Conservation (phyloP, 371 early-diverging fungal genomes). For the Circinella umbellata region DNA sequence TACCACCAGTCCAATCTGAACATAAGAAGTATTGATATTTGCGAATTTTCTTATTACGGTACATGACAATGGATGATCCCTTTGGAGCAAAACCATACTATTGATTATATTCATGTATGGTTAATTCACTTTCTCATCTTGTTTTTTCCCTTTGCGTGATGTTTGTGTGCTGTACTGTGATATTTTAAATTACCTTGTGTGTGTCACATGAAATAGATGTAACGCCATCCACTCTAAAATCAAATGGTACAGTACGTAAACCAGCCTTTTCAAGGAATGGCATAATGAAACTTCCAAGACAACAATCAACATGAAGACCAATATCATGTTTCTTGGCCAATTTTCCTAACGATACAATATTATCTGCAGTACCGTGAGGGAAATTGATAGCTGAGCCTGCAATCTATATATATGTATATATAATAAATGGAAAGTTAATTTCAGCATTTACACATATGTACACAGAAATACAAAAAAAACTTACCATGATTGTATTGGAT, state of each 20-base stretch:
- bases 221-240: constrained; percentile 93
- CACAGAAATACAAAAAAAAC: not conserved
- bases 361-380: constrained; percentile 95
- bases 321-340: constrained; percentile 85
- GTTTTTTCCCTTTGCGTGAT: not conserved
- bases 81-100: constrained; percentile 95
- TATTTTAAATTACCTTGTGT: constrained; percentile 73
- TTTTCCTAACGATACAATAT: constrained; percentile 80
- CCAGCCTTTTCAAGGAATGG: constrained; percentile 94
- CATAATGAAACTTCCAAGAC: constrained; percentile 95
- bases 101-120: not conserved
- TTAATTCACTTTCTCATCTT: too few relatives aligned
- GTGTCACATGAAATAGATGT: constrained; percentile 97
- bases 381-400: constrained; percentile 93
- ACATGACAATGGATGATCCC: constrained; percentile 97
- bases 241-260: constrained; percentile 80
- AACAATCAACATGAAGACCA: constrained; percentile 95
- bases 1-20: constrained; percentile 95
- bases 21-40: constrained; percentile 91
- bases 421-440: constrained; percentile 10
- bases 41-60: constrained; percentile 74
- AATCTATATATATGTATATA: constrained; percentile 42
- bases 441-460: not conserved
- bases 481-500: constrained; percentile 87
- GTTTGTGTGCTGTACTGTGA: not conserved